Percentiles rank a stretch among this genome's conserved stretches.
Evolutionary conservation across 371 early-diverging fungal genomes (phyloP).

Genomic region (Syncephalastrum racemosum): DNA sequence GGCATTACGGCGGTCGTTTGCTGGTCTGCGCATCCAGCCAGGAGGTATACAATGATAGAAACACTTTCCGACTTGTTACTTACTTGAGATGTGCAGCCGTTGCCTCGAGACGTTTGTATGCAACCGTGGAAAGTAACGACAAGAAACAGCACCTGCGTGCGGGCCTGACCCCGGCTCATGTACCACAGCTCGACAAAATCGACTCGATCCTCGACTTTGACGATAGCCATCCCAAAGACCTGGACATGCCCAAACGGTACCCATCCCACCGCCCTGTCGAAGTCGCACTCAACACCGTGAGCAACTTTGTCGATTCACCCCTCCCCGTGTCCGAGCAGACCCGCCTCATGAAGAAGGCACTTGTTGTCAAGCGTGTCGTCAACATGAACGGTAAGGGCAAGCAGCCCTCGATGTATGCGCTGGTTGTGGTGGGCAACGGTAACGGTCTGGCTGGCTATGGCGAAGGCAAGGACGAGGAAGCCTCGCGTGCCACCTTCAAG

Average conservation of each 20-base stretch:
- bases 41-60: background rate
- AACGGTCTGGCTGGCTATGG: slow-evolving; percentile 94
- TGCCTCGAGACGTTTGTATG: slow-evolving; percentile 27
- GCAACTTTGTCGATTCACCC: slow-evolving; percentile 43
- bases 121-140: slow-evolving; percentile 10
- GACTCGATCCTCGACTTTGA: slow-evolving; percentile 46
- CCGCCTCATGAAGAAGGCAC: slow-evolving; percentile 66
- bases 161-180: slow-evolving; percentile 23
- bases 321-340: slow-evolving; percentile 30
- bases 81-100: background rate
- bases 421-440: slow-evolving; percentile 96
- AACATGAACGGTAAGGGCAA: slow-evolving; percentile 89
- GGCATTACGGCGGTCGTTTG: slow-evolving; percentile 32
- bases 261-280: slow-evolving; percentile 42
- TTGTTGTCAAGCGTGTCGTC: slow-evolving; percentile 77
- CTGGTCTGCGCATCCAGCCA: slow-evolving; percentile 7
- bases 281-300: slow-evolving; percentile 38
- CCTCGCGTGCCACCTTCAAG: slow-evolving; percentile 81
- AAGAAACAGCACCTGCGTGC: slow-evolving; percentile 17
- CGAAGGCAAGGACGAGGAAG: slow-evolving; percentile 87
- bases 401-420: slow-evolving; percentile 80
- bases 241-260: slow-evolving; percentile 40
- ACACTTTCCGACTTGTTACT: too few species aligned
- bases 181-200: slow-evolving; percentile 42
- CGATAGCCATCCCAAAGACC: slow-evolving; percentile 16